Evolutionary conservation across 768 basidiomycete species (phyloP).

Genomic region (Boletus speciosus): DNA sequence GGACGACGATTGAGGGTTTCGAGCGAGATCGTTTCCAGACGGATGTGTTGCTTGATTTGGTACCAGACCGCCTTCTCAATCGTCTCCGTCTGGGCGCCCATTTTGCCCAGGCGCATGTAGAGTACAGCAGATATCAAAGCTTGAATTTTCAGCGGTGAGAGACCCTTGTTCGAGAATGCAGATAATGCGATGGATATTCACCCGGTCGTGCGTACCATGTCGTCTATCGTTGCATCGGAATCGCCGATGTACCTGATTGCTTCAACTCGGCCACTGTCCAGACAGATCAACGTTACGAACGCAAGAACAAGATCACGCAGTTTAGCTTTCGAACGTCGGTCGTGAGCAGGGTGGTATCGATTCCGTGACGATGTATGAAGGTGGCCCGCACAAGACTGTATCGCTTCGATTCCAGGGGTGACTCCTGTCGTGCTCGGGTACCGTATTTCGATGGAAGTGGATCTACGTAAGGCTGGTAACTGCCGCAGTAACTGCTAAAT

Average conservation of each 20-base stretch:
- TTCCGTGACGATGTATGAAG: conserved; percentile 41
- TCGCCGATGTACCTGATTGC: conserved; percentile 39
- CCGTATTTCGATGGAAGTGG: conserved; percentile 11
- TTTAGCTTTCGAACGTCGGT: conserved; percentile 41
- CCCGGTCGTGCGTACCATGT: conserved; percentile 28
- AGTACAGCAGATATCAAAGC: conserved; percentile 33
- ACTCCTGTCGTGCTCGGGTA: background rate
- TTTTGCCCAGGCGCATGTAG: conserved; percentile 31
- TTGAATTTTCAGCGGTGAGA: conserved; percentile 38
- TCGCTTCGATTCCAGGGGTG: conserved; percentile 42
- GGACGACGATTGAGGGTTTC: no score
- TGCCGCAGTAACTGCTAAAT: background rate
- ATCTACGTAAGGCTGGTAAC: background rate
- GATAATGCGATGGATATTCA: conserved; percentile 37
- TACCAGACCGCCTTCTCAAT: conserved; percentile 34
- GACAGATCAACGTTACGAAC: background rate
- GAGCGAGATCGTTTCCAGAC: conserved; percentile 12
- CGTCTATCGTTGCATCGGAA: conserved; percentile 28
- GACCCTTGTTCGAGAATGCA: conserved; percentile 26
- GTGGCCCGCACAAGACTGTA: conserved; percentile 40
- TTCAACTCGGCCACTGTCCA: conserved; percentile 41
- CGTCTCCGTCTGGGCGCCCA: conserved; percentile 37
- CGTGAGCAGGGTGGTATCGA: conserved; percentile 42
- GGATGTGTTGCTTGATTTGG: conserved; percentile 36
- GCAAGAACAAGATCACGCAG: background rate